These are phyloP conservation scores for Rostrohypoxylon terebratum DNA, from an alignment of 495 filamentous ascomycete genomes.

Conservation along the genomic window DNA sequence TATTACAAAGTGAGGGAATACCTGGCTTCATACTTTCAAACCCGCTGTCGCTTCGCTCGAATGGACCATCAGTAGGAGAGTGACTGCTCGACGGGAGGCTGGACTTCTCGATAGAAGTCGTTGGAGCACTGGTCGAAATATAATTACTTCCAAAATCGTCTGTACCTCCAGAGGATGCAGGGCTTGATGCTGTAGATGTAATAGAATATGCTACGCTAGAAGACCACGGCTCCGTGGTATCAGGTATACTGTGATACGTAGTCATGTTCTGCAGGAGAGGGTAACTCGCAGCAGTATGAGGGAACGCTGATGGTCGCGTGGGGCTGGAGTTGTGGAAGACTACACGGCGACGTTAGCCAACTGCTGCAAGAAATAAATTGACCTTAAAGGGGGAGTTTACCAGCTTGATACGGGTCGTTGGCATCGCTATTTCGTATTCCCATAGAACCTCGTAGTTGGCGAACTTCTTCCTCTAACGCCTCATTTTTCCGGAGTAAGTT, in stretches of 20 bases:
- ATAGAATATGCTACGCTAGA: slow-evolving; percentile 47
- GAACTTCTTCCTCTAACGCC: slow-evolving; percentile 54
- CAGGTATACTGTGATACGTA: slow-evolving; percentile 53
- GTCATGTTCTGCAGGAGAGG: slow-evolving; percentile 42
- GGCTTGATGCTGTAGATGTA: slow-evolving; percentile 57
- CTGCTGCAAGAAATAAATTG: slow-evolving; percentile 13
- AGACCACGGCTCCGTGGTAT: slow-evolving; percentile 54
- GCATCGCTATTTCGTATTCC: slow-evolving; percentile 33
- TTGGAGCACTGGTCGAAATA: slow-evolving; percentile 54
- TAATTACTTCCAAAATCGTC: slow-evolving; percentile 56
- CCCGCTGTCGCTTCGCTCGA: slow-evolving; percentile 30
- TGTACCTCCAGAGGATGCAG: slow-evolving; percentile 53
- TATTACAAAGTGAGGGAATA: slow-evolving; percentile 20
- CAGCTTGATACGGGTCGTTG: slow-evolving; percentile 32
- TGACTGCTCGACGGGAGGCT: slow-evolving; percentile 39
- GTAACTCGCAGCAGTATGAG: slow-evolving; percentile 38
- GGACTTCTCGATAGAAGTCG: slow-evolving; percentile 49
- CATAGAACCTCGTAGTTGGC: slow-evolving; percentile 46
- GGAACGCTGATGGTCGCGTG: slow-evolving; percentile 29
- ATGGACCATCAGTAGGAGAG: slow-evolving; percentile 35
- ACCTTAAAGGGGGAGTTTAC: slow-evolving; percentile 17
- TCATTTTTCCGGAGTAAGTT: slow-evolving; percentile 53
- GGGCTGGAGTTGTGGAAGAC: slow-evolving; percentile 36
- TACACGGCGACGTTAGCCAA: slow-evolving; percentile 38
- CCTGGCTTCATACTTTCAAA: slow-evolving; percentile 49